Base-by-base conservation (phyloP, 495 filamentous ascomycete species). In the Entonaema liquescens region DNA sequence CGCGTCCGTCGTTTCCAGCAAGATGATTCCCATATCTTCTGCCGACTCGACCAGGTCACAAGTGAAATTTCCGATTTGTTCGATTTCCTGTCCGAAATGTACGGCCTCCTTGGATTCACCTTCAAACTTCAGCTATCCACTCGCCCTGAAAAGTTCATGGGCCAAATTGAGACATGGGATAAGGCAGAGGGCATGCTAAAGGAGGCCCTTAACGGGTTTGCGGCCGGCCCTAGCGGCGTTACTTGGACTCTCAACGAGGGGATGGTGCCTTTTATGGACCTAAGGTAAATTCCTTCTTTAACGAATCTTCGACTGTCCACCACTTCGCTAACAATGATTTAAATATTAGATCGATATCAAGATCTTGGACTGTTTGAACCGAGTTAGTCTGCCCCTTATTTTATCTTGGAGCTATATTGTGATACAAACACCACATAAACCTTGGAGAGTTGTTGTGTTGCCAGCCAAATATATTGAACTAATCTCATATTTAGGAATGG, bases 181-280 rank as follows among this genome's bases (percentile, higher is more conserved):
- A 83, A 87, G 44, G 96, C 95, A 19, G 96, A 98, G 76, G 84
- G 81, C 4, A 91, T 90, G 76, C 84, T 98, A 55, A 89, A 88
- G 72, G 82, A 86, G 47, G 92, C 94, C 29, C 83, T 99, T 63
- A 86, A 94, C 66, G 86, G 90, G 60, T 99, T 98, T 79, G 78
- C 80, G 35, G 83, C 85, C 42, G 81, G 80, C 17, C 74, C 79
- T 4, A 87, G 84, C 38, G 91, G 91, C 52, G 83, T 89, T 15
- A 81, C 90, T 61, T 99, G 95, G 95, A 89, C 90, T 74, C 84
- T 97, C 23, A 95, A 98, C 73, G 89, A 92, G 56, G 95, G 53
- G 95, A 99, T 72, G 95, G 95, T 74, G 96, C 95, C 33, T 99
- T 98, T 82, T 98, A 98, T 74, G 96, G 95, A 1, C 95, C 95